Base-by-base conservation (phyloP, 2,329 filamentous ascomycete genomes). In the Neopestalotiopsis sp. region DNA sequence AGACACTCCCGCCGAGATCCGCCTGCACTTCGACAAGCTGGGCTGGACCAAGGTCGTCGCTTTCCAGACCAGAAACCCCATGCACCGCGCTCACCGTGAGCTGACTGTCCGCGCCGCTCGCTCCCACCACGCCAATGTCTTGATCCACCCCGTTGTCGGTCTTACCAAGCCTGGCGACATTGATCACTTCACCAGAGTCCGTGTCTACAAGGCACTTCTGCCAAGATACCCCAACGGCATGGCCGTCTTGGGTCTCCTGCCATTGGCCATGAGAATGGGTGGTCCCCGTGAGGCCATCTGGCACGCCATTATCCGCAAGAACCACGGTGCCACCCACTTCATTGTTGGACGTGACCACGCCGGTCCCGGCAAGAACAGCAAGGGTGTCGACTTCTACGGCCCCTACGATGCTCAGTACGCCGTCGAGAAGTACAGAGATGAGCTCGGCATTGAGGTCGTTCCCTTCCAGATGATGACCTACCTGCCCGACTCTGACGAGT, bases 381-480 rank as follows among this genome's bases (percentile, higher is more conserved):
- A 95, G 84, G 96, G 96, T 69, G 91, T 93, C 77, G 96, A 99
- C 81, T 97, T 98, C 86, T 99, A 99, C 84, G 96, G 96, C 65
- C 95, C 96, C 40, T 99, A 99, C 82, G 96, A 99, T 78, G 96
- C 96, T 13, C 96, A 99, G 86, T 88, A 95, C 78, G 94, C 95
- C 32, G 95, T 99, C 69, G 94, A 98, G 88, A 94, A 97, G 87
- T 97, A 98, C 90, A 92, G 91, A 79, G 90, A 94, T 74, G 96
- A 99, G 89, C 93, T 99, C 71, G 96, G 95, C 77, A 99, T 99
- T 79, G 94, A 98, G 86, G 96, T 99, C 78, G 96, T 99, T 73
- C 94, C 96, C 75, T 99, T 99, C 92, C 95, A 98, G 87, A 94
- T 97, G 90, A 97, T 99, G 92, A 98, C 97, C 72, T 99, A 98